Evolutionary conservation across 176 grass and related monocot species (phyloP), one percentile per base, ranked within the genome.

Genomic region (Ensete ventricosum): DNA sequence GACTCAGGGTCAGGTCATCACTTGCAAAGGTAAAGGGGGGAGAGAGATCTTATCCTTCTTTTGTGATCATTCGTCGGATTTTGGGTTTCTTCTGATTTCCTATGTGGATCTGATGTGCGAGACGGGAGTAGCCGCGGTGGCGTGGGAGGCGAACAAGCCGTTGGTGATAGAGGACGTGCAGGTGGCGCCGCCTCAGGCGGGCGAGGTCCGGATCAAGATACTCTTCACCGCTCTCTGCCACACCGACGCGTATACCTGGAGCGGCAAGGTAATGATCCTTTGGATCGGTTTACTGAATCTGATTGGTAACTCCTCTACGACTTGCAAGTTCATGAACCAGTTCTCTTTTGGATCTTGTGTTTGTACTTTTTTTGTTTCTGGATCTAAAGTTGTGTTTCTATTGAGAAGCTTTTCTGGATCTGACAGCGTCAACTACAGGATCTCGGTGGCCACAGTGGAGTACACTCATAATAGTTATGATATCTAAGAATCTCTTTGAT

Each of bases 161-260:
- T 73, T 91, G 69, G 86, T 89, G 78, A 86, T 99, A 62, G 90
- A 99, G 84, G 95, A 99, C 76, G 95, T 99, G 76, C 88, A 99
- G 84, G 90, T 99, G 80, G 88, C 86, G 72, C 95, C 95, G 82
- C 95, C 95, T 75, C 95, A 98, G 90, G 86, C 95, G 11, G 95
- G 95, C 9, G 95, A 98, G 80, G 90, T 98, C 66, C 89, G 95
- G 55, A 34, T 98, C 72, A 93, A 98, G 85, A 84, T 98, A 80
- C 78, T 98, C 84, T 94, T 73, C 88, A 89, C 86, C 53, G 90
- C 90, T 8, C 90, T 98, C 69, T 98, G 95, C 82, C 95, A 98
- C 88, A 98, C 95, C 50, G 95, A 98, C 76, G 86, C 89, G 73
- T 94, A 98, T 78, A 98, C 95, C 65, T 98, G 90, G 95, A 98